Evolutionary conservation across 2,329 filamentous ascomycete genomes (phyloP), one percentile per base, ranked within the genome.

Genomic region (Blastomyces parvus): DNA sequence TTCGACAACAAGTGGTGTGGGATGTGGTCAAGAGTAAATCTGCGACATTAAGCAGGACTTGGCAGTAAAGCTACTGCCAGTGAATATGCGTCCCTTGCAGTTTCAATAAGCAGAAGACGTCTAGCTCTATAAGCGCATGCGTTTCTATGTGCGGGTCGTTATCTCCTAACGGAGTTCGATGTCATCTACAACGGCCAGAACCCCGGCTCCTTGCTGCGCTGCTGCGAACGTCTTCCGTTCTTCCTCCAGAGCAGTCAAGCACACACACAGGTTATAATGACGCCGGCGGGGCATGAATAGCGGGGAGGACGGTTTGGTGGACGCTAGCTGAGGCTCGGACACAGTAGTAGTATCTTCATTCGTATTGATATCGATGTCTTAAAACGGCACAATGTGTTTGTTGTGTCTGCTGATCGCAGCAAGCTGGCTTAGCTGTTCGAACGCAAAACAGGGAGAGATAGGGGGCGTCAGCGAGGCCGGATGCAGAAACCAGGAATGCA

Each of bases 1-100:
- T 56, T n/a, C n/a, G n/a, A n/a, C 61, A 50, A 36, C 76, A 72
- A 67, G 67, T 74, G 69, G 67, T 67, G 73, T 67, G 67, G 67
- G 67, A 42, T 60, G 44, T 40, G 64, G 19, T 57, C 8, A 57
- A 8, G 19, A 57, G 53, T 33, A 22, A n/a, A 57, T 36, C 27
- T 57, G 63, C 67, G 58, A 67, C 68, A 59, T 72, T 76, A 71
- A 70, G 42, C 19, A n/a, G 42, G 44, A 50, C n/a, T 25, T 48
- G 25, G 46, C 17, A 60, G 30, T 19, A 30, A 40, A 56, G 17
- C 9, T 38, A 2, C 33, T n/a, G 30, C 27, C 27, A 40, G 53
- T 56, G 27, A 40, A 40, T 9, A 40, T 11, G 57, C 40, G 40
- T 40, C 22, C 40, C 46, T 25, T 30, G 38, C 27, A 46, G 42